These are phyloP conservation scores for Phytophthora quininea DNA, from an alignment of 352 stramenopile genomes.

Conservation along the genomic window DNA sequence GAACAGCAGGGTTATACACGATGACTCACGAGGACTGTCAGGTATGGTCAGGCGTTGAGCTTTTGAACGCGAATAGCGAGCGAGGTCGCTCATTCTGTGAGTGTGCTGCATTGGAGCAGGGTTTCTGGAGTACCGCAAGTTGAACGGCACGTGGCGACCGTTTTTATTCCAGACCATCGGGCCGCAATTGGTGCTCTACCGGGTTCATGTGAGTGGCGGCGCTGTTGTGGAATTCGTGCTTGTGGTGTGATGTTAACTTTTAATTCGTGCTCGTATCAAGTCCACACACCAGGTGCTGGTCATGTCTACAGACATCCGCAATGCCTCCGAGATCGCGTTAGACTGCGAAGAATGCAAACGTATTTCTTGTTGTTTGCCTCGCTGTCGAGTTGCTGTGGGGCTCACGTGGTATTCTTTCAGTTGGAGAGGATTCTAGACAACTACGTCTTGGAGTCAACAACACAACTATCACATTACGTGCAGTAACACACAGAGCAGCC, in stretches of 20 bases:
- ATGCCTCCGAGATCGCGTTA: constrained; percentile 61
- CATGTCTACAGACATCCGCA: constrained; percentile 76
- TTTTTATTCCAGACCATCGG: constrained; percentile 82
- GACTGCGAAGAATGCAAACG: constrained; percentile 32
- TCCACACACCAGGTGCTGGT: constrained; percentile 71
- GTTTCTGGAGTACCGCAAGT: constrained; percentile 75
- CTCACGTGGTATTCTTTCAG: constrained; percentile 9
- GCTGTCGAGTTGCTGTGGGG: constrained; percentile 3
- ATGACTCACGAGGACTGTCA: constrained; percentile 47
- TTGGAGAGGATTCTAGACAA: constrained; percentile 42
- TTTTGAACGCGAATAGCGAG: neutral
- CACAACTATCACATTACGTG: constrained; percentile 69
- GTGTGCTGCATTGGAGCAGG: constrained; percentile 24
- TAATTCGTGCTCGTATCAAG: constrained; percentile 25
- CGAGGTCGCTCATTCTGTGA: neutral
- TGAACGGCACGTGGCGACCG: constrained; percentile 73
- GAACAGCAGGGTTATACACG: constrained; percentile 47
- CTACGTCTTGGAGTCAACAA: constrained; percentile 70
- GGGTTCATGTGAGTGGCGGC: constrained; percentile 60
- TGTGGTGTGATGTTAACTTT: constrained; percentile 1
- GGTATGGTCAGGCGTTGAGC: neutral
- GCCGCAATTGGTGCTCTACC: constrained; percentile 72
- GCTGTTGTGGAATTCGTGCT: neutral
- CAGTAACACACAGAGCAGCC: constrained; percentile 67
- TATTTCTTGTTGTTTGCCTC: constrained; percentile 5